Percentiles rank a stretch among this genome's conserved stretches.
phyloP scores from a whole-genome alignment of 2,329 filamentous ascomycete species.

The Stenocarpella maydis region DNA sequence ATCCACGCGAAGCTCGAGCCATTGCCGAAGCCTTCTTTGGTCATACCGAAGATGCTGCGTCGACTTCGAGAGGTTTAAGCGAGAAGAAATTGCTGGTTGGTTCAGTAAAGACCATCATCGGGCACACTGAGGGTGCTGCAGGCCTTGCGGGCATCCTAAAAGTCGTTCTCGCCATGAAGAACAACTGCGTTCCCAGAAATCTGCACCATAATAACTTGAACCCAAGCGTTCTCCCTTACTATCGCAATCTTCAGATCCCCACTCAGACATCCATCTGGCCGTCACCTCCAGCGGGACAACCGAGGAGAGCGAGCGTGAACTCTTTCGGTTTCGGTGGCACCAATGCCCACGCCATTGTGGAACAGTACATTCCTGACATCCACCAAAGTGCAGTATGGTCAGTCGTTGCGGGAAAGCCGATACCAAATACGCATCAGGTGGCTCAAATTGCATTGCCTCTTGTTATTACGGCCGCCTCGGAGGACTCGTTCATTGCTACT shows the following conservation, averaged over 20 bases:
- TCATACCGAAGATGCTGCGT: neutral
- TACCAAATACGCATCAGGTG: neutral
- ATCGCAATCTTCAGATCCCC: conserved; percentile 45
- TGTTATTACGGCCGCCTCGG: conserved; percentile 49
- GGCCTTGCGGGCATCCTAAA: conserved; percentile 59
- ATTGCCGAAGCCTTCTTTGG: conserved; percentile 53
- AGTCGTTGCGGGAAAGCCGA: no score
- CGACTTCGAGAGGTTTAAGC: neutral
- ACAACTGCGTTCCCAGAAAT: conserved; percentile 52
- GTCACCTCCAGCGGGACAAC: conserved; percentile 44
- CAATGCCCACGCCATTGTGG: conserved; percentile 54
- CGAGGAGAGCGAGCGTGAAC: conserved; percentile 53
- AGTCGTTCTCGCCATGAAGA: conserved; percentile 50
- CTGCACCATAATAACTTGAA: conserved; percentile 52
- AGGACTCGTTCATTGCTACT: conserved; percentile 44
- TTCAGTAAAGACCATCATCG: conserved; percentile 55
- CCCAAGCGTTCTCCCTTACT: conserved; percentile 49
- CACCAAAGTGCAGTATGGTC: conserved; percentile 39
- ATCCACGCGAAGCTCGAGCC: conserved; percentile 53
- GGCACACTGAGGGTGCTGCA: conserved; percentile 59
- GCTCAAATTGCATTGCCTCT: conserved; percentile 43
- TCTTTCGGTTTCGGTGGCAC: conserved; percentile 56
- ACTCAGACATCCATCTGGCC: conserved; percentile 47
- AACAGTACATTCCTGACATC: conserved; percentile 47
- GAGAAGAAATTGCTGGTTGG: conserved; percentile 47